Evolutionary conservation across 805 yeast species (phyloP).

Genomic region (Nakazawaea sp.): DNA sequence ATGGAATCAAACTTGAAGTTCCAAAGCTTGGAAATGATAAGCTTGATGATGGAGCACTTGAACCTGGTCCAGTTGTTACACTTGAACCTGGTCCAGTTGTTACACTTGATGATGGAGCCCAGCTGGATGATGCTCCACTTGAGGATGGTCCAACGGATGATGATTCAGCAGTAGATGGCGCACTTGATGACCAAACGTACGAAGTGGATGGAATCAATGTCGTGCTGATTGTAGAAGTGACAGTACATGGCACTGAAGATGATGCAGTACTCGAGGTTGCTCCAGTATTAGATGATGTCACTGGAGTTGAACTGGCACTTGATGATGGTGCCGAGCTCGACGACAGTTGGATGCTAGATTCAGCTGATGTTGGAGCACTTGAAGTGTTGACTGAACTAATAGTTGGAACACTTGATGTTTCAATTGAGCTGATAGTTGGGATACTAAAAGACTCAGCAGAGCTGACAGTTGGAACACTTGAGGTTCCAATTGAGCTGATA

Average conservation of each 20-base stretch:
- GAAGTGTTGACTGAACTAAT: neutral
- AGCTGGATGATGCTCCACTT: neutral
- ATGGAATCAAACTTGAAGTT: neutral
- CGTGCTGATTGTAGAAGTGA: neutral
- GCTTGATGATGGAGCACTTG: neutral
- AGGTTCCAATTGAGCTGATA: neutral
- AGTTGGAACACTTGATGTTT: neutral
- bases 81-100: conserved; percentile 1
- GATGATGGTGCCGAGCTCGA: neutral
- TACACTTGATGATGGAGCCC: too few relatives aligned
- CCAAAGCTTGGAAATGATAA: too few relatives aligned
- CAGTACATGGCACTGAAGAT: neutral
- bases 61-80: too few relatives aligned
- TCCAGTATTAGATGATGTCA: neutral
- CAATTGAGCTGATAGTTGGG: neutral
- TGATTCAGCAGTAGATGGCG: neutral
- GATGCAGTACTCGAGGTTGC: conserved; percentile 1
- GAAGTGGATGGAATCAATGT: neutral
- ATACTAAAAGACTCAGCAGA: neutral
- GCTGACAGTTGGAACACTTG: neutral
- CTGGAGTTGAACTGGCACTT: neutral
- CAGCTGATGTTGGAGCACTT: neutral
- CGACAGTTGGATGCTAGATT: neutral
- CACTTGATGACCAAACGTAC: neutral
- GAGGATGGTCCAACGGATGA: neutral